Evolutionary conservation across 192 early-diverging fungal species (phyloP), one percentile per base, ranked within the genome.

Genomic region (Jimgerdemannia lactiflua): DNA sequence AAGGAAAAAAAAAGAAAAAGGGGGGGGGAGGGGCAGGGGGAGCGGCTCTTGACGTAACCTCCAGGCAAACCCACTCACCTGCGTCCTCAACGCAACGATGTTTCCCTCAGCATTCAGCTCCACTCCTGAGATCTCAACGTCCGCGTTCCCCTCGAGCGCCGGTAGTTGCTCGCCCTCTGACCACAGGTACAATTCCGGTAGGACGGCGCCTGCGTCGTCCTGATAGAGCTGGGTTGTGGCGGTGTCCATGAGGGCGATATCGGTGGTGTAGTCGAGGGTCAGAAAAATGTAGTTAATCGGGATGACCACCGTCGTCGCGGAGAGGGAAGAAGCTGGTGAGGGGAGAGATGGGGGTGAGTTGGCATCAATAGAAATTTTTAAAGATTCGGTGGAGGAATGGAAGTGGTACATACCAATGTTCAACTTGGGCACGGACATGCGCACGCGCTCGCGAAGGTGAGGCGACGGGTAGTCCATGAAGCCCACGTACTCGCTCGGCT

Each of bases 211-310:
- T 3, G 67, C 6, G 1, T 17, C 6, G 42, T 67, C 63, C 4
- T 8, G 54, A 40, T 80, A 73, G 0, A 77, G 40, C 1, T 67
- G 43, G 3, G 67, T 43, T 1, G 17, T 59, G 18, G 43, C 63
- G 39, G 19, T 71, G 3, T 67, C 4, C 7, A 70, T 17, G 4
- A 72, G n/a, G 54, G 75, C 71, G 9, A 71, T 43, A 18, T 72
- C 49, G 18, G 65, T 44, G n/a, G 72, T 77, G 64, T 76, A 77
- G n/a, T 74, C 75, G 8, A 73, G 43, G 2, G 75, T 74, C 3
- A 74, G 39, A 54, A 80, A 74, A 2, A 39, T 65, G 19, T 80
- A 68, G 18, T 64, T 65, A 43, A 75, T 74, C 17, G 69, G 4
- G 1, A 70, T 75, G 11, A 79, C 73, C 4, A 79, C 54, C 2